These are phyloP conservation scores for Vigna nakashimae DNA, from an alignment of 306 rosid genomes.

Conservation along the genomic window DNA sequence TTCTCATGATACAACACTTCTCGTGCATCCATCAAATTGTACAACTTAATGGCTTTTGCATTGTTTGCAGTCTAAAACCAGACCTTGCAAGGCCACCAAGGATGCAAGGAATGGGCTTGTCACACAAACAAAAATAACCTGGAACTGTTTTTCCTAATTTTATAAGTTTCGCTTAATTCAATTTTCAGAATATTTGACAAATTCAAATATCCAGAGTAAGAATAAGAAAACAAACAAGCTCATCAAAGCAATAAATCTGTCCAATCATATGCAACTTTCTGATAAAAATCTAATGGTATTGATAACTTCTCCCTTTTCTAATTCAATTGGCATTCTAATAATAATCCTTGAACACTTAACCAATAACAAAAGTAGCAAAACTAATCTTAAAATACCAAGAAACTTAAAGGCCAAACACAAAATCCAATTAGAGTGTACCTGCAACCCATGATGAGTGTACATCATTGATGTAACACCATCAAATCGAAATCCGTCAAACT, in stretches of 20 bases:
- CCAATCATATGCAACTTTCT: slow-evolving; percentile 20
- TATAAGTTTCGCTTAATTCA: not conserved
- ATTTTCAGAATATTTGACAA: not conserved
- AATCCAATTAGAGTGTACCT: slow-evolving; percentile 57
- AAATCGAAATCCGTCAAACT: slow-evolving; percentile 96
- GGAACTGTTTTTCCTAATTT: not conserved
- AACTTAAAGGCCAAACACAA: slow-evolving; percentile 16
- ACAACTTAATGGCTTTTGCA: not conserved
- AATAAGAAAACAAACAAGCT: not conserved
- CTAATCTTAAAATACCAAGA: slow-evolving; percentile 33
- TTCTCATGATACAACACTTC: slow-evolving; percentile 27
- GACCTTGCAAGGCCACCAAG: slow-evolving; percentile 7
- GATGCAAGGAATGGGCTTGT: not conserved
- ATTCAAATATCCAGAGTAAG: not conserved
- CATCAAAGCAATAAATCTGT: not conserved
- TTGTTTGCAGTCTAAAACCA: not conserved
- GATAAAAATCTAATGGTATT: slow-evolving; percentile 30
- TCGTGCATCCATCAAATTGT: not conserved
- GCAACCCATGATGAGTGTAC: slow-evolving; percentile 96
- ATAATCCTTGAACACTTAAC: slow-evolving; percentile 18
- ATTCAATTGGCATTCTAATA: slow-evolving; percentile 10
- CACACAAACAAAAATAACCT: not conserved
- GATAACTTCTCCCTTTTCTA: not conserved
- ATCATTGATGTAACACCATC: slow-evolving; percentile 99
- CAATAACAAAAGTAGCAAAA: slow-evolving; percentile 19